Base-by-base conservation (phyloP, 2,329 filamentous ascomycete species). In the Arthroderma uncinatum region DNA sequence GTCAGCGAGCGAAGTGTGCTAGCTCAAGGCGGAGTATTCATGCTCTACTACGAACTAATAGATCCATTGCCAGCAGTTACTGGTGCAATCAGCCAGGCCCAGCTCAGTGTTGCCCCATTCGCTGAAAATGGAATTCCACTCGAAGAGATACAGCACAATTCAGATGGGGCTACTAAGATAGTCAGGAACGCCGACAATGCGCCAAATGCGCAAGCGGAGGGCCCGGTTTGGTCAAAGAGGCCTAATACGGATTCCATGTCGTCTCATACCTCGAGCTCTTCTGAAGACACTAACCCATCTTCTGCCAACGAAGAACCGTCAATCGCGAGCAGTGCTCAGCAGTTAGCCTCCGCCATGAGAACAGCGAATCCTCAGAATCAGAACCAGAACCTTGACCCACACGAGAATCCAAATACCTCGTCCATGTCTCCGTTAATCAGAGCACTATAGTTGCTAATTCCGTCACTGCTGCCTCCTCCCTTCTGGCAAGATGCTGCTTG, bases 21-120 rank as follows among this genome's bases (percentile, higher is more conserved):
- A 54, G 79, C 78, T 1, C 85, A 95, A 63, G 84, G 84, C 0
- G 89, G 89, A 1, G 92, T 91, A 0, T 97, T 97, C 68, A 97
- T 98, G 92, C 79, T 97, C 0, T 97, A 97, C 70, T 98, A 97
- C 69, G 92, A 98, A 68, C 82, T 81, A 50, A 74, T 86, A 23
- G 82, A 86, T 4, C 12, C 37, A 19, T 53, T 21, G 6, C 19
- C 50, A 10, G 19, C 16, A 36, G 10, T 21, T n/a, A 25, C 9
- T 7, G 23, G 19, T n/a, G 2, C 16, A 6, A 37, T 12, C 12
- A 16, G 14, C 10, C 30, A 23, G 6, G 16, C 25, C 3, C 16
- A 53, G 16, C 10, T 21, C 4, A 28, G 48, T 19, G 33, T 25
- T 21, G 14, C 47, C 7, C 47, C 8, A 25, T 10, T 50, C 8